Evolutionary conservation across 495 filamentous ascomycete genomes (phyloP).

Genomic region (Elaphomyces granulatus): DNA sequence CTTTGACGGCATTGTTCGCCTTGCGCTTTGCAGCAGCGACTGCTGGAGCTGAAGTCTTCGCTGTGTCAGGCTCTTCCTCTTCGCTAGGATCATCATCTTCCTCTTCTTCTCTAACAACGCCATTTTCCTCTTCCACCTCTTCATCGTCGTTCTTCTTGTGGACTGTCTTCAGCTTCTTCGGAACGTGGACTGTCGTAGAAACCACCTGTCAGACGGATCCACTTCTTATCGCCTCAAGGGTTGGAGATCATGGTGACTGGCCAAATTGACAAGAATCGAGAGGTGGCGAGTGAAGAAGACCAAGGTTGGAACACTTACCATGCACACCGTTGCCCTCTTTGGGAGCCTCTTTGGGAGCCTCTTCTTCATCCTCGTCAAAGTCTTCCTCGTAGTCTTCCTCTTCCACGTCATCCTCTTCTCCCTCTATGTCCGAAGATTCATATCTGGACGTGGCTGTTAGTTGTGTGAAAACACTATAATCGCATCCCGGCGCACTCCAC

Average conservation of each 20-base stretch:
- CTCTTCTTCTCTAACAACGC: constrained; percentile 1
- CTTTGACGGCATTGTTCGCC: constrained; percentile 32
- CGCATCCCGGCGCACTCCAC: no score
- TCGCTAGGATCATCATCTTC: constrained; percentile 1
- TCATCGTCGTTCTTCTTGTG: constrained; percentile 17
- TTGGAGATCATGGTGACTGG: not conserved
- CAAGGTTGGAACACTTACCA: no score
- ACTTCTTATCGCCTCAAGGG: not conserved
- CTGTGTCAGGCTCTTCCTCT: constrained; percentile 1
- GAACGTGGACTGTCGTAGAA: not conserved
- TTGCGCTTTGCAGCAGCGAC: constrained; percentile 29
- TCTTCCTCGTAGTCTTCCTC: constrained; percentile 15
- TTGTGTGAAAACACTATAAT: no score
- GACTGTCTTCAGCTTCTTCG: constrained; percentile 15
- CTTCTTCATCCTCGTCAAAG: constrained; percentile 18
- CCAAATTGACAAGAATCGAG: not conserved
- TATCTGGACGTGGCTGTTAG: constrained; percentile 20
- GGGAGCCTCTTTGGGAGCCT: constrained; percentile 19
- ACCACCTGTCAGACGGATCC: not conserved
- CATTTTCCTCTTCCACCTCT: constrained; percentile 5
- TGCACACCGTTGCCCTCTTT: constrained; percentile 3
- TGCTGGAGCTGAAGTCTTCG: constrained; percentile 25
- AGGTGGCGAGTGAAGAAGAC: no score
- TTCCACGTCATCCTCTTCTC: constrained; percentile 27
- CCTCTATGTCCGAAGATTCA: constrained; percentile 40